phyloP scores from a whole-genome alignment of 2,329 filamentous ascomycete genomes.

The Bipolaris zeicola region DNA sequence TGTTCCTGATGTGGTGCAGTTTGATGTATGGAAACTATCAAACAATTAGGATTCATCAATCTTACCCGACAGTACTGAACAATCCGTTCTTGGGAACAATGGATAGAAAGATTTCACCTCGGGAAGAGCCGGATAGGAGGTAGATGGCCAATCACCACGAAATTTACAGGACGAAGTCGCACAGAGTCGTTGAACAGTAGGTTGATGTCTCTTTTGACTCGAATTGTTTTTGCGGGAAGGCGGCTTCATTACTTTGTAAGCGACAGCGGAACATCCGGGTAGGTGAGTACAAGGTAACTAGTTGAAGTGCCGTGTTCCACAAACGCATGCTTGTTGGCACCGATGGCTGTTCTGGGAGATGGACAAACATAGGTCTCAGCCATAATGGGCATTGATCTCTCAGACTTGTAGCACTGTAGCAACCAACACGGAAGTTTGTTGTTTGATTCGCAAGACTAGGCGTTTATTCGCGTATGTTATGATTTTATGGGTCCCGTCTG shows the following conservation, averaged over 20 bases:
- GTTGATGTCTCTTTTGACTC: background rate
- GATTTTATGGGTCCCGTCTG: conserved; percentile 4
- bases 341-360: conserved; percentile 4
- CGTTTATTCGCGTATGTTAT: background rate
- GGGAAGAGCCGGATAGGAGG: background rate
- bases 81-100: background rate
- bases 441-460: conserved; percentile 10
- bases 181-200: background rate
- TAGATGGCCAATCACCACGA: background rate
- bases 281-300: conserved; percentile 13
- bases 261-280: conserved; percentile 12
- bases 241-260: conserved; percentile 2
- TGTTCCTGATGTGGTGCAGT: conserved; percentile 10
- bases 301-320: conserved; percentile 15
- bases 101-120: background rate
- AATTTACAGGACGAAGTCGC: background rate
- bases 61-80: conserved; percentile 1
- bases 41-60: conserved; percentile 15
- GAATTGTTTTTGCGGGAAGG: background rate
- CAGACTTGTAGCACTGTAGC: background rate
- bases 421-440: conserved; percentile 3
- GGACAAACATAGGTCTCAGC: conserved; percentile 2
- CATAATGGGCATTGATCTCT: conserved; percentile 6
- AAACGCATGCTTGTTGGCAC: conserved; percentile 24
- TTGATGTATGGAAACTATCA: conserved; percentile 21